Percentiles rank a stretch among this genome's conserved stretches.
These are phyloP conservation scores for Schizophyllum commune DNA, from an alignment of 1,284 basidiomycete genomes.

Conservation along the genomic window DNA sequence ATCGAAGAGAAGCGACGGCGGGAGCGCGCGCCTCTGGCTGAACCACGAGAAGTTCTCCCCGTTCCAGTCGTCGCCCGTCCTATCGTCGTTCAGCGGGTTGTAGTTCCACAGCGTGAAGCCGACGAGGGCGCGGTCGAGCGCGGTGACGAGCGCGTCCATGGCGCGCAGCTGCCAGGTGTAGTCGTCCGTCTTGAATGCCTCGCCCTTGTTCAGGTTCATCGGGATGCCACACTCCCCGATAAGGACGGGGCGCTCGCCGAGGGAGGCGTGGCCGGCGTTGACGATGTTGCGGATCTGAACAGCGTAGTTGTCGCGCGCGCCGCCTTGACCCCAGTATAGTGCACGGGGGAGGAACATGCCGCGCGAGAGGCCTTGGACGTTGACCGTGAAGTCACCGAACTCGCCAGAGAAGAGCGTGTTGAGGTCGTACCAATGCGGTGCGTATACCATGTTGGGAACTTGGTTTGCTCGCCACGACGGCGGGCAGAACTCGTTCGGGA, in stretches of 20 bases:
- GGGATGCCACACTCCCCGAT: conserved; percentile 91
- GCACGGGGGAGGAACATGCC: conserved; percentile 77
- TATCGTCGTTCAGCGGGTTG: conserved; percentile 81
- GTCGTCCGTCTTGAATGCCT: conserved; percentile 67
- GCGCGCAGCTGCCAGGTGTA: conserved; percentile 78
- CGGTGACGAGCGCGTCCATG: conserved; percentile 87
- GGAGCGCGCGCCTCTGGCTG: conserved; percentile 52
- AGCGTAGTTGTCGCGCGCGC: conserved; percentile 74
- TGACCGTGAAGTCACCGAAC: conserved; percentile 78
- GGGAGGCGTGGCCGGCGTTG: conserved; percentile 50
- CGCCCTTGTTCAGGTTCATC: conserved; percentile 83
- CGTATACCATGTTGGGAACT: conserved; percentile 74
- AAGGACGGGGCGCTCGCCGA: conserved; percentile 76
- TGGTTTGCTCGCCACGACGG: conserved; percentile 32
- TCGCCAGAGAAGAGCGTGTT: conserved; percentile 78
- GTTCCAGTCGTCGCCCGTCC: conserved; percentile 87
- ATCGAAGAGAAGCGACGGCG: conserved; percentile 40
- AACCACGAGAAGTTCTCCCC: conserved; percentile 96
- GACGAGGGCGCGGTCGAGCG: conserved; percentile 62
- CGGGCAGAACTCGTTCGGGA: conserved; percentile 79
- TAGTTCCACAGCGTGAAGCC: conserved; percentile 96
- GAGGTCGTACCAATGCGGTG: conserved; percentile 94
- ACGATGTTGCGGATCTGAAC: conserved; percentile 80
- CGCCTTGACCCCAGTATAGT: conserved; percentile 82
- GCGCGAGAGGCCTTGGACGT: conserved; percentile 83